Percentiles rank a stretch among this genome's conserved stretches.
These are phyloP conservation scores for Cladosporium sp. DNA, from an alignment of 2,329 filamentous ascomycete species.

Conservation along the genomic window DNA sequence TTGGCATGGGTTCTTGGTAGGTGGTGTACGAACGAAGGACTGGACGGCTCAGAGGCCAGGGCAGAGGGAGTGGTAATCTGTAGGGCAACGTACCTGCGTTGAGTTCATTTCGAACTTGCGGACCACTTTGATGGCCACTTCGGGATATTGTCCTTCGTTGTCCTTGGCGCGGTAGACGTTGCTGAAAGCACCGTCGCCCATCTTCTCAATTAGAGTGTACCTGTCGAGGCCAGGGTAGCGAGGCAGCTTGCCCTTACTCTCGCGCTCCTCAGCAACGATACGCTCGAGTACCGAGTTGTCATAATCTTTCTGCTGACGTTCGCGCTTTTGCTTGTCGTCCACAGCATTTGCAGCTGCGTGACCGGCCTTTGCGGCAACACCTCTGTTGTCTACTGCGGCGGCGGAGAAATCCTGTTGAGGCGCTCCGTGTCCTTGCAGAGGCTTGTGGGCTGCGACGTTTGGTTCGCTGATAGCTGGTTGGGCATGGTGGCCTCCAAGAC, in stretches of 20 bases:
- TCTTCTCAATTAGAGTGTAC: constrained; percentile 88
- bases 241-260: constrained; percentile 79
- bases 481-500: constrained; percentile 30
- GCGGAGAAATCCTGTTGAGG: constrained; percentile 56
- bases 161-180: constrained; percentile 93
- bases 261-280: constrained; percentile 87
- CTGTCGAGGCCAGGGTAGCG: constrained; percentile 78
- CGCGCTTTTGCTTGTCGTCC: constrained; percentile 57
- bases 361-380: constrained; percentile 65
- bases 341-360: constrained; percentile 61
- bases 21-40: constrained; percentile 1
- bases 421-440: constrained; percentile 41
- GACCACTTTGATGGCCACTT: constrained; percentile 94
- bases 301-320: constrained; percentile 43
- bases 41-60: background rate
- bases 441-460: constrained; percentile 57
- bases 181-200: constrained; percentile 98
- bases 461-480: constrained; percentile 52
- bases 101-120: constrained; percentile 99
- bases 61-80: background rate
- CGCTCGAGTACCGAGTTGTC: constrained; percentile 70
- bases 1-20: constrained; percentile 10
- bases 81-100: constrained; percentile 75
- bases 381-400: constrained; percentile 57
- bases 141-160: constrained; percentile 60